Evolutionary conservation across 805 yeast genomes (phyloP).

Genomic region (Candida xyloterini): DNA sequence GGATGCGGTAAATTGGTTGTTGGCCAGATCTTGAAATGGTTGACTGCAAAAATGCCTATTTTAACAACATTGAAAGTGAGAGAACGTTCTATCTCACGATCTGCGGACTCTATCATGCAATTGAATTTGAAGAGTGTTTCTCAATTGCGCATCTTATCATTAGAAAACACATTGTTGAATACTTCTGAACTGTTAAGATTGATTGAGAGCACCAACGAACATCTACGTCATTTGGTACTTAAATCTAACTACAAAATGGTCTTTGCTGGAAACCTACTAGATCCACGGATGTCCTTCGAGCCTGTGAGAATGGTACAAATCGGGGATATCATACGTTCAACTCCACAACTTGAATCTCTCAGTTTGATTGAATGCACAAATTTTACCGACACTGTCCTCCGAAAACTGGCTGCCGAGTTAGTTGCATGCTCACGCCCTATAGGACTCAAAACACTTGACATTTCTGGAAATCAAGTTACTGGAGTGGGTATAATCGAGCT

Average conservation of each 20-base stretch:
- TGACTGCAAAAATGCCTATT: background rate
- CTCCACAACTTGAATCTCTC: slow-evolving; percentile 18
- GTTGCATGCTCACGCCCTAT: background rate
- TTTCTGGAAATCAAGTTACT: slow-evolving; percentile 23
- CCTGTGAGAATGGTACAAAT: slow-evolving; percentile 12
- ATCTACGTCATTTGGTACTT: slow-evolving; percentile 10
- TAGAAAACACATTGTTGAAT: slow-evolving; percentile 16
- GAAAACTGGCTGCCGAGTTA: slow-evolving; percentile 13
- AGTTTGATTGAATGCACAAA: slow-evolving; percentile 19
- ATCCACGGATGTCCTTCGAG: slow-evolving; percentile 1
- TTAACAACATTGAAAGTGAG: slow-evolving; percentile 7
- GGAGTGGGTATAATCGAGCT: slow-evolving; percentile 25
- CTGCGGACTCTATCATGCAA: slow-evolving; percentile 3
- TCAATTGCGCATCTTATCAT: slow-evolving; percentile 5
- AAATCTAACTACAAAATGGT: slow-evolving; percentile 14
- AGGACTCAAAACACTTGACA: slow-evolving; percentile 12
- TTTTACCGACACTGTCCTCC: slow-evolving; percentile 20
- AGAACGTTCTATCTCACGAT: slow-evolving; percentile 10
- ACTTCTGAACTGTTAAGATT: slow-evolving; percentile 13
- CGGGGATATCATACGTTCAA: slow-evolving; percentile 7
- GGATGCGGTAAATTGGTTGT: slow-evolving; percentile 7
- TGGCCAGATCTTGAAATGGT: slow-evolving; percentile 7
- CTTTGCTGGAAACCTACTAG: slow-evolving; percentile 18
- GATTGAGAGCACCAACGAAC: slow-evolving; percentile 8
- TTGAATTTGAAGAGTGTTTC: slow-evolving; percentile 8